Base-by-base conservation (phyloP, 176 grass and related monocot genomes). In the Cenchrus fungigraminus region DNA sequence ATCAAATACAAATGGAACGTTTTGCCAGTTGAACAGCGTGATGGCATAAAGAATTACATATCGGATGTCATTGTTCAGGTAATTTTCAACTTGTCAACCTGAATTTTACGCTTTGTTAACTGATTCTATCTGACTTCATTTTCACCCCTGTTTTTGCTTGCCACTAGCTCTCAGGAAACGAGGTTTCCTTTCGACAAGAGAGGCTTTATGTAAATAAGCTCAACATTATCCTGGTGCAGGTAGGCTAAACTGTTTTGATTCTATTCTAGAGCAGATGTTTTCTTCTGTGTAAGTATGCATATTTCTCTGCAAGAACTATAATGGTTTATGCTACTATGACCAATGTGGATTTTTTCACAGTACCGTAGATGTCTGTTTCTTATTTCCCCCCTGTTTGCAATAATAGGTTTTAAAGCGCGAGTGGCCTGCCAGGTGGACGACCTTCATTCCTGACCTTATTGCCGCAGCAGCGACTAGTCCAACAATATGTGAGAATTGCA, bases 181-280 rank as follows among this genome's bases (percentile, higher is more conserved):
- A 97, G 66, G 86, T 47, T 65, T 91, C 92, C n/a, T 97, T 95
- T 84, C 84, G 95, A 55, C 90, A 86, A 83, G 95, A 97, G 81
- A 95, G 92, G 50, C 88, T 97, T 60, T 97, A 97, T 82, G 92
- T 97, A 67, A 97, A 97, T 91, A 97, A 97, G 71, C 88, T 97
- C 59, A 97, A 97, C 74, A 79, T 97, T 82, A 97, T 97, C 85
- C 80, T 97, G 81, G 95, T 97, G 31, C 95, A 97, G 92, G 95
- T 95, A 90, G 79, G 57, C 20, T 80, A 25, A 88, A 79, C 44
- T 62, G 25, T 76, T 84, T 61, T 32, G 51, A 37, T 61, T 76
- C 12, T 70, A 43, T 65, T 82, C 61, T 75, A 37, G 15, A 74
- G 52, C 50, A 76, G 12, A 32, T 8, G 15, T 56, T 76, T 76